Evolutionary conservation across 1,284 basidiomycete genomes (phyloP).

Genomic region (Volvariella volvacea): DNA sequence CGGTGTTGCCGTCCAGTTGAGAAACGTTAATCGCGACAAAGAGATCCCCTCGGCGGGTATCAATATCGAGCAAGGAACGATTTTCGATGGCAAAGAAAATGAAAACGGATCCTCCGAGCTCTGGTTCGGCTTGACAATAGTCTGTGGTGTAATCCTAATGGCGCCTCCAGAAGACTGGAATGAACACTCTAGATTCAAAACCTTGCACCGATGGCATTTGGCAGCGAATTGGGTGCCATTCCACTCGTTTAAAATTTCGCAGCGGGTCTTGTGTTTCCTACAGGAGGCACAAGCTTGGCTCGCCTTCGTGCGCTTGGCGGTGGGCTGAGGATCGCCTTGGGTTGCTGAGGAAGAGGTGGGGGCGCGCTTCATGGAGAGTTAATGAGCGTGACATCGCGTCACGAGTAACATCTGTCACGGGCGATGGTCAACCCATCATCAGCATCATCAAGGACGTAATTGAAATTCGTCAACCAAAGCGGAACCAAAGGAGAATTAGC

Average conservation of each 20-base stretch:
- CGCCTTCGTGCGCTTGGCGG: constrained; percentile 16
- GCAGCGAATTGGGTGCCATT: constrained; percentile 7
- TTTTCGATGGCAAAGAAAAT: background rate
- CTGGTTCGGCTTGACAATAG: background rate
- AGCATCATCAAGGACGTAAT: too few relatives aligned
- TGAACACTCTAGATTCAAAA: constrained; percentile 19
- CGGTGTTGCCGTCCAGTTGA: constrained; percentile 33
- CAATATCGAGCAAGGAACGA: background rate
- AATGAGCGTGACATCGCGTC: too few relatives aligned
- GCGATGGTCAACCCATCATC: too few relatives aligned
- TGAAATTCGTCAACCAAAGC: too few relatives aligned
- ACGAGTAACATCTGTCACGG: too few relatives aligned
- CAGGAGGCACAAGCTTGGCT: constrained; percentile 19
- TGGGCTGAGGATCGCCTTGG: constrained; percentile 1
- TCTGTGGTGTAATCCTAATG: constrained; percentile 13
- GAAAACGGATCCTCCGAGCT: background rate
- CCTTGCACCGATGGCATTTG: constrained; percentile 23
- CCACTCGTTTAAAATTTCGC: constrained; percentile 16
- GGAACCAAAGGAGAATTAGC: too few relatives aligned
- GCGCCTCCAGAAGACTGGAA: constrained; percentile 17
- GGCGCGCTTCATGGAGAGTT: constrained; percentile 14
- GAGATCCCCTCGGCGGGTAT: constrained; percentile 15
- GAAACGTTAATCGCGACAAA: too few relatives aligned
- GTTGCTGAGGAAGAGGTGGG: constrained; percentile 2
- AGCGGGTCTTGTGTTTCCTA: constrained; percentile 19